Evolutionary conservation across 352 stramenopile species (phyloP), one percentile per base, ranked within the genome.

Genomic region (Pythium chondricola): DNA sequence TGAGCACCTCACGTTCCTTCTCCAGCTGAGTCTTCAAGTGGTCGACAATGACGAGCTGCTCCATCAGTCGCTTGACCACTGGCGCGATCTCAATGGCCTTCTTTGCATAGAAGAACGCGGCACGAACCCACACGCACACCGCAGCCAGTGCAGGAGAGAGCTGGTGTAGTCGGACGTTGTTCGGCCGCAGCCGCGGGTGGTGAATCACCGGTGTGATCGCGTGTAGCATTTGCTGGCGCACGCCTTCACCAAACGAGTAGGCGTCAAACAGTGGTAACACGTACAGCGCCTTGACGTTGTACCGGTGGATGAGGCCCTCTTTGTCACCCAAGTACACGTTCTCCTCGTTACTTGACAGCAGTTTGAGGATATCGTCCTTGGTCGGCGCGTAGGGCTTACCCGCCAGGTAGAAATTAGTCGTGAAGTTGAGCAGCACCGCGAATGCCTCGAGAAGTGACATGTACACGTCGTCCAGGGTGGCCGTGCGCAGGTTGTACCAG

Each of bases 241-340:
- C 51, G 4, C 81, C 78, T 17, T 88, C 78, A 1, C 65, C 70
- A 36, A 92, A 89, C 47, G 81, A 89, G 50, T 92, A 92, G 1
- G 69, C 72, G 45, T 90, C 74, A 48, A 92, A 92, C 7, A 89
- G 74, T 36, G 81, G 78, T 27, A 92, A 51, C 6, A 90, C 49
- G 40, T 88, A 92, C 33, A 92, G 50, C 18, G 81, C 81, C 48
- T 90, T 89, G 37, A 92, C 71, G 16, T 60, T 55, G 63, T 92
- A 92, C 17, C 67, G 60, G 55, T 92, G 81, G 36, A 92, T 92
- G 9, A 92, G 40, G 2, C 74, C 80, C 59, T 92, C 81, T 6
- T 73, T 78, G 52, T 92, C 81, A 16, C 81, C 81, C n/a, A 92
- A 40, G 27, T 73, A 58, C 32, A 88, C 81, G 43, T 92, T 92